Evolutionary conservation across 768 basidiomycete species (phyloP), one percentile per base, ranked within the genome.

Genomic region (Boletus reticulatus): DNA sequence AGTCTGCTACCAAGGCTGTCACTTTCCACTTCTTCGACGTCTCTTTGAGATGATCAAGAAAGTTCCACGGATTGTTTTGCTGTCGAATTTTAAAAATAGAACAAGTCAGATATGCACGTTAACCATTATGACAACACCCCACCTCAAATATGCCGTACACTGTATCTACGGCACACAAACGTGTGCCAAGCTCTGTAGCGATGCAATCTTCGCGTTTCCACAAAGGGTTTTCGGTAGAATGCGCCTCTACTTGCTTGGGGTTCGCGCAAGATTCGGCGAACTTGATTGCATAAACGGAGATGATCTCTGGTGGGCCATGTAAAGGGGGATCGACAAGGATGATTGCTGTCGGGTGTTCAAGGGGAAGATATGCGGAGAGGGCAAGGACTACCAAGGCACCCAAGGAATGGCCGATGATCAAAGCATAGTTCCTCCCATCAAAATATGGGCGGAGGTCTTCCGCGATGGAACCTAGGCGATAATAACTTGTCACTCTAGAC

Each of bases 331-430:
- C 64, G 42, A 68, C 32, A n/a, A 67, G 59, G 14, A 68, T 22
- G 14, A 66, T 50, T 3, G 59, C 59, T 1, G 52, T 64, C 3
- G 58, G 58, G 22, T 56, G 34, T 8, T 52, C 50, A 14, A n/a
- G 6, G 0, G 59, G 17, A 8, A 68, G 48, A 37, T 50, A 13
- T 3, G 49, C 10, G 20, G 20, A 14, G 16, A 68, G 62, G 12
- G 20, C 29, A 5, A 67, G 29, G 19, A 19, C 29, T 1, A 20
- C 24, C 4, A 36, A 10, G 1, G 20, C 60, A 5, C 67, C 67
- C 38, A 64, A 5, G 20, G 67, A 66, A 14, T 69, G 67, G 3
- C 62, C 67, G 3, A 69, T 53, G 48, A 69, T 39, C 11, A 67
- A 20, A n/a, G 56, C 38, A 16, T 62, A 67, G 12, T 52, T 50